A percentile compares a stretch with the other conserved stretches of the same genome.
These are phyloP conservation scores for Botrytis elliptica DNA, from an alignment of 2,329 filamentous ascomycete genomes.

Conservation along the genomic window DNA sequence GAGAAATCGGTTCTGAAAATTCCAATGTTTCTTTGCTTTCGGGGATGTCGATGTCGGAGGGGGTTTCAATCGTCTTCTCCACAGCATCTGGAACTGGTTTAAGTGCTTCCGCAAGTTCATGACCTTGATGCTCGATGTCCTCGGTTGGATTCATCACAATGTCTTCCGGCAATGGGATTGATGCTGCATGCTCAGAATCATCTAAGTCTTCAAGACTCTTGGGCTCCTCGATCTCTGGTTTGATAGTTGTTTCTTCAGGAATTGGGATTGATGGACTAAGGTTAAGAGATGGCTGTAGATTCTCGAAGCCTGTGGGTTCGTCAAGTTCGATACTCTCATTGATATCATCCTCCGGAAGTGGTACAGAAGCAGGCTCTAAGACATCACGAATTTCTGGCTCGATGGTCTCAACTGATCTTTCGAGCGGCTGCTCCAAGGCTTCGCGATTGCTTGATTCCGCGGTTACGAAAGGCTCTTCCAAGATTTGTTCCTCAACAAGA, in stretches of 20 bases:
- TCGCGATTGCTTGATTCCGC: not conserved
- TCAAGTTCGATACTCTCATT: not conserved
- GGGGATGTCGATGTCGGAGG: not conserved
- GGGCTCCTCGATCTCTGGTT: not conserved
- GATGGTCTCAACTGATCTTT: not conserved
- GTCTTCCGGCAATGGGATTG: not conserved
- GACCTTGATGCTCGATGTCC: not conserved
- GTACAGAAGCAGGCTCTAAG: slow-evolving; percentile 1
- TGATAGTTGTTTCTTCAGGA: not conserved
- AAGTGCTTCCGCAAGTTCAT: not conserved
- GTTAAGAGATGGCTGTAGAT: not conserved
- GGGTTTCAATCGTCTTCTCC: not conserved
- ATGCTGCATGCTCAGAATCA: slow-evolving; percentile 5
- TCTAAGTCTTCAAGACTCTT: not conserved
- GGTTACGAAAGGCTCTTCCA: not conserved
- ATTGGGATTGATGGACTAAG: not conserved
- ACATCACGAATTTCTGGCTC: not conserved
- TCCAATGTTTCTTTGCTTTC: not conserved
- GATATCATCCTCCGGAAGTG: not conserved
- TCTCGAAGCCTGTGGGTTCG: not conserved
- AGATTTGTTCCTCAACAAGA: not conserved
- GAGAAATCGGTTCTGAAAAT: not conserved
- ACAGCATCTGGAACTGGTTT: not conserved
- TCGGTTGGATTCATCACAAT: not conserved
- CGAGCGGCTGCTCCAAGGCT: not conserved